Evolutionary conservation across 768 basidiomycete genomes (phyloP).

Genomic region (Hericium erinaceus): DNA sequence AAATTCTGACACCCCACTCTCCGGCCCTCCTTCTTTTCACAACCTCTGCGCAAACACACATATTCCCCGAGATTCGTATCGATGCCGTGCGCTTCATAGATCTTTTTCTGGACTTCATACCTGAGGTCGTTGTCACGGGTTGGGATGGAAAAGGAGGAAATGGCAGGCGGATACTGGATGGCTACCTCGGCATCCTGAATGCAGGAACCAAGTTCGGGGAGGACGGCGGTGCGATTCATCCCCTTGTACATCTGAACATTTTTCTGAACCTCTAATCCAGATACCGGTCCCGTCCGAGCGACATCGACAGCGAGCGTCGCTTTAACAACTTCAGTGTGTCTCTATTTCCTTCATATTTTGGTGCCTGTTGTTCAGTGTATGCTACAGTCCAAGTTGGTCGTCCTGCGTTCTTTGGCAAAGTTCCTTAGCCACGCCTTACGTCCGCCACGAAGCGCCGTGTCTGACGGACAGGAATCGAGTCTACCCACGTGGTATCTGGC

Average conservation of each 20-base stretch:
- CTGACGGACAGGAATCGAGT: conserved; percentile 7
- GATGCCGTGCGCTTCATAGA: conserved; percentile 80
- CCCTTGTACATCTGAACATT: background rate
- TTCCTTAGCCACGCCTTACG: conserved; percentile 48
- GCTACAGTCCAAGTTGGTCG: conserved; percentile 66
- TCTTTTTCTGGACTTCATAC: conserved; percentile 61
- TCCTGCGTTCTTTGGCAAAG: conserved; percentile 58
- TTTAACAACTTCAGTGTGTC: conserved; percentile 51
- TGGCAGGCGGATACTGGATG: conserved; percentile 61
- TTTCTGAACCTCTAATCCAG: conserved; percentile 17
- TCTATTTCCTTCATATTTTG: background rate
- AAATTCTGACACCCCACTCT: conserved; percentile 64
- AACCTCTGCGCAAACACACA: conserved; percentile 86
- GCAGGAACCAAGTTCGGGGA: conserved; percentile 56
- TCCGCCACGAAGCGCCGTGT: conserved; percentile 7
- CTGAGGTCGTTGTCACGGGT: conserved; percentile 53
- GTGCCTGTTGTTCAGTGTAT: background rate
- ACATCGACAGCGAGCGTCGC: conserved; percentile 59
- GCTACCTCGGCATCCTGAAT: conserved; percentile 72
- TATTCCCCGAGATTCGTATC: conserved; percentile 90
- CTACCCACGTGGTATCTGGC: conserved; percentile 57
- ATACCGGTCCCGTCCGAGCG: conserved; percentile 27
- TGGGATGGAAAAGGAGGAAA: conserved; percentile 51
- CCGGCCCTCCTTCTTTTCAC: conserved; percentile 73
- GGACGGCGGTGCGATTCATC: conserved; percentile 30